Conservation (phyloP, 2,329 filamentous ascomycete species). For the Didymella lethalis region DNA sequence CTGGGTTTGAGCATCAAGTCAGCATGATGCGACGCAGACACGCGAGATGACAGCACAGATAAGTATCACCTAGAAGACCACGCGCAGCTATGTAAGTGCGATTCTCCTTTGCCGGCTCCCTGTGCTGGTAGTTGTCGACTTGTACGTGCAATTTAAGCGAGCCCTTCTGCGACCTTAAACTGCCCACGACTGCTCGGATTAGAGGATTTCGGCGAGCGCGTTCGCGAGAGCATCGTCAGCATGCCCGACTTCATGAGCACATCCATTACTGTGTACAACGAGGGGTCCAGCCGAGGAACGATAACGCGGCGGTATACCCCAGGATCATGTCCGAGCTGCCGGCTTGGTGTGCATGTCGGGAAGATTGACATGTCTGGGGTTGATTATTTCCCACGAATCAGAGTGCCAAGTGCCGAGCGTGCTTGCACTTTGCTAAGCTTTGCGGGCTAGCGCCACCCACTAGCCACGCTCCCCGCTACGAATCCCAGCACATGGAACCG, state of each 20-base stretch:
- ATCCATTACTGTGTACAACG: background rate
- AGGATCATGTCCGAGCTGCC: conserved; percentile 10
- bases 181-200: conserved; percentile 3
- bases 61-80: background rate
- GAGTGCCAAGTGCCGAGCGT: conserved; percentile 8
- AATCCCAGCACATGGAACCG: background rate
- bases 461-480: conserved; percentile 1
- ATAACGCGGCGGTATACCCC: background rate
- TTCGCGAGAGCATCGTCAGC: conserved; percentile 2
- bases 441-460: conserved; percentile 8
- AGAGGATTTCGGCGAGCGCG: background rate
- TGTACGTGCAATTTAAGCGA: background rate
- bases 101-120: background rate
- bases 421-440: conserved; percentile 3
- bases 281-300: background rate
- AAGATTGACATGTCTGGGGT: conserved; percentile 9
- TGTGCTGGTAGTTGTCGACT: background rate
- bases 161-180: background rate
- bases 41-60: background rate
- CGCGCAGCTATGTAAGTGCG: background rate
- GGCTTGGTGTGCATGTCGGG: conserved; percentile 6
- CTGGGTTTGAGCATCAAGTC: too few relatives aligned
- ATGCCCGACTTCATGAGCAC: background rate
- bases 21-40: too few relatives aligned
- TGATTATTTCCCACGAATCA: conserved; percentile 12